Evolutionary conservation across 2,329 filamentous ascomycete species (phyloP), one percentile per base, ranked within the genome.

Genomic region (Teratosphaeria nubilosa): DNA sequence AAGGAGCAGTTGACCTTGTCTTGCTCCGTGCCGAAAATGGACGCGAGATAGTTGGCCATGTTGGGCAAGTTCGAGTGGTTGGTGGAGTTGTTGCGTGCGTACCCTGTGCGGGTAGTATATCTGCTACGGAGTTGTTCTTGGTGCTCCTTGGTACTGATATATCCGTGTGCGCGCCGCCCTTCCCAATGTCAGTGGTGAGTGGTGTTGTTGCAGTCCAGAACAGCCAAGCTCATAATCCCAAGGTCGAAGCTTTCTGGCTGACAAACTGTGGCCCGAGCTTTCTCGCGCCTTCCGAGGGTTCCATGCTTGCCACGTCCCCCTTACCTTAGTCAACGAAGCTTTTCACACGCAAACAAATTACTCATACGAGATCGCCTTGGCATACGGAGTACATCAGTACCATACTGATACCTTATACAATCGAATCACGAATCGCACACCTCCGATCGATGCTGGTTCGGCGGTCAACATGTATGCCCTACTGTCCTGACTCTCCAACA

Each of bases 1-100:
- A 99, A 99, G 59, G 88, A 94, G 84, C 94, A 96, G 83, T 97
- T 96, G 80, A 96, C 91, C 66, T 80, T 99, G 86, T 99, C 94
- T 77, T 97, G 94, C 82, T 99, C 94, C 31, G 94, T 99, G 71
- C 94, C 94, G 82, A 99, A 99, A 79, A 99, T 99, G 73, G 91
- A 96, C 70, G 94, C 94, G 75, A 99, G 88, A 75, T 96, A 97
- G 81, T 96, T 96, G 72, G 91, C 91, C 91, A 96, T 96, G 71
- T 48, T 48, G 34, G 34, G 27, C 27, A 7, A 30, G 27, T n/a
- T 41, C 10, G 5, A 2, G 4, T 41, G 16, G 34, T 5, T 41
- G 34, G 16, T 5, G 34, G 13, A 14, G 34, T 14, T 14, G 5
- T 41, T n/a, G 13, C 34, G 13, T 5, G 13, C 13, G 16, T 16